Percentiles rank a stretch among this genome's conserved stretches.
Evolutionary conservation across 2,329 filamentous ascomycete species (phyloP).

Genomic region (Fusarium sp.): DNA sequence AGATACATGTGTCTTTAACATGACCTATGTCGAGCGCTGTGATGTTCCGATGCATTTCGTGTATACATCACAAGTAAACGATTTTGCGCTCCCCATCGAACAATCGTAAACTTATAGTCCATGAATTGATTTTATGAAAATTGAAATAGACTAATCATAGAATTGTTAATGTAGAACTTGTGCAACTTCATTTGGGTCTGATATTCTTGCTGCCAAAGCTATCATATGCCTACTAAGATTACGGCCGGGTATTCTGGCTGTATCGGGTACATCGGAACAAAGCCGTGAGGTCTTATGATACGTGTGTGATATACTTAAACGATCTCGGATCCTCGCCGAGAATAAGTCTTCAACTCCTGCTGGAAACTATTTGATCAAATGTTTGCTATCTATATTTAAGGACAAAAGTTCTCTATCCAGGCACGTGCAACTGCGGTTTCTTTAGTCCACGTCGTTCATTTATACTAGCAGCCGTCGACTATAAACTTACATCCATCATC

Average conservation of each 20-base stretch:
- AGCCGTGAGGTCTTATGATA: neutral
- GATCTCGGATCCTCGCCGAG: slow-evolving; percentile 15
- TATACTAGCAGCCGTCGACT: neutral
- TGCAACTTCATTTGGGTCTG: neutral
- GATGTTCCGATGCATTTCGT: neutral
- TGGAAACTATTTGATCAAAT: neutral
- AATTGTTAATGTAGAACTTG: neutral
- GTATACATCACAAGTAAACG: neutral
- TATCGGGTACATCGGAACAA: slow-evolving; percentile 24
- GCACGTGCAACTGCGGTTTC: neutral
- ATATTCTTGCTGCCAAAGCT: neutral
- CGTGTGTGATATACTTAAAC: neutral
- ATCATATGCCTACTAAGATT: neutral
- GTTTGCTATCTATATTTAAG: neutral
- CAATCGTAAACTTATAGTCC: too few species aligned
- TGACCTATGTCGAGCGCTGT: neutral
- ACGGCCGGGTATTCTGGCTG: slow-evolving; percentile 15
- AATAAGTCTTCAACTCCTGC: neutral
- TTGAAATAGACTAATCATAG: neutral
- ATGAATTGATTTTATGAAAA: too few species aligned
- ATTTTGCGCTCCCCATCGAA: neutral
- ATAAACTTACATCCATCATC: neutral
- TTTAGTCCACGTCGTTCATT: neutral
- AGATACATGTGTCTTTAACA: neutral
- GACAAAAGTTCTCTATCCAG: neutral